Evolutionary conservation across 2,329 filamentous ascomycete genomes (phyloP).

Genomic region (Aspergillus amoenus): DNA sequence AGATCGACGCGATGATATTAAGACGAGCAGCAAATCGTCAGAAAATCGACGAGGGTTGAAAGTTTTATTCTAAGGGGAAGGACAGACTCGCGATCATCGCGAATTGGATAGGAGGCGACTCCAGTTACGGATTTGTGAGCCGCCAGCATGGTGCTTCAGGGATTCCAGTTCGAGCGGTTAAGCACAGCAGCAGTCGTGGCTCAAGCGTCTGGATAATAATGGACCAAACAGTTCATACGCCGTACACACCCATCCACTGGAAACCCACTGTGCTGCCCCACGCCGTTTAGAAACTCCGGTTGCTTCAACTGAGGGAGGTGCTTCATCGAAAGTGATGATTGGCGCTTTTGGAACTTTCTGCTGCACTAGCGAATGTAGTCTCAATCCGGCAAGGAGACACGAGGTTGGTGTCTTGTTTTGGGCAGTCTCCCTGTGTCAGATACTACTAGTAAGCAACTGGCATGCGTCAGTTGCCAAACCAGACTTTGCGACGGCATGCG

Average conservation of each 20-base stretch:
- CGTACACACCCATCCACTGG: no score
- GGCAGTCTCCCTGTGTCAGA: no score
- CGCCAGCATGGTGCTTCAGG: neutral
- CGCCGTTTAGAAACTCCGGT: conserved; percentile 1
- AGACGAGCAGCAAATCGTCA: conserved; percentile 4
- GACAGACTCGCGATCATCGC: neutral
- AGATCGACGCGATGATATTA: conserved; percentile 7
- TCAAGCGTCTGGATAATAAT: no score
- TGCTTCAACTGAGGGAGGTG: neutral
- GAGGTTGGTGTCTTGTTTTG: neutral
- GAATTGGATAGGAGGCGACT: neutral
- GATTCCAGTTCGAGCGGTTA: neutral
- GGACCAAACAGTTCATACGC: no score
- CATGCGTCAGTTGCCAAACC: no score
- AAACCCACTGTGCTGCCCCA: neutral
- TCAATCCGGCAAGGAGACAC: neutral
- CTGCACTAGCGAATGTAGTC: neutral
- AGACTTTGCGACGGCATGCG: no score
- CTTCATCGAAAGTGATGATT: neutral
- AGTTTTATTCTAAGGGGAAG: neutral
- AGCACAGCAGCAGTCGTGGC: neutral
- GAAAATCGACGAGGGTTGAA: neutral
- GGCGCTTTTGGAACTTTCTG: neutral
- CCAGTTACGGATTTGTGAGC: neutral
- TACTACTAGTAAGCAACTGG: no score